Evolutionary conservation across 257 asterid species (phyloP).

Genomic region (Nicotiana attenuata): DNA sequence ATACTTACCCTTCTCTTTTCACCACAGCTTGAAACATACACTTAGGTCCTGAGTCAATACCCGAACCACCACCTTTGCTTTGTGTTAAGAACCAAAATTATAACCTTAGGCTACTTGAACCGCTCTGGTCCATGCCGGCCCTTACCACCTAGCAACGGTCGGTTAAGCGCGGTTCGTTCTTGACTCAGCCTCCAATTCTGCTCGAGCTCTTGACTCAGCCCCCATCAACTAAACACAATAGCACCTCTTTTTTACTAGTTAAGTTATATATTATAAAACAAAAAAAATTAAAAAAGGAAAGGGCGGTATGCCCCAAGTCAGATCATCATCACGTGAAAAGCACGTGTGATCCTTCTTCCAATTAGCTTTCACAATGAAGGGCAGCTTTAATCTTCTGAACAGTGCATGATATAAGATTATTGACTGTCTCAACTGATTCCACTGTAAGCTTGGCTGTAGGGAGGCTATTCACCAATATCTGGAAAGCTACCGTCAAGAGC

Average conservation of each 20-base stretch:
- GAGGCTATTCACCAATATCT: constrained; percentile 71
- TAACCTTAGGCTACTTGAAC: background rate
- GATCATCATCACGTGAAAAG: background rate
- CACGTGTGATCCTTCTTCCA: background rate
- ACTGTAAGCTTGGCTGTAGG: constrained; percentile 87
- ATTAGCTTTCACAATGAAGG: constrained; percentile 61
- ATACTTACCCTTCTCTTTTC: background rate
- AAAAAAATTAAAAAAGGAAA: background rate
- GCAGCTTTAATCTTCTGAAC: constrained; percentile 91
- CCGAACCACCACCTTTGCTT: constrained; percentile 86
- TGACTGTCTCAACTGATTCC: constrained; percentile 93
- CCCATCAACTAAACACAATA: background rate
- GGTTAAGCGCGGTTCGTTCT: constrained; percentile 77
- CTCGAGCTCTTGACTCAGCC: background rate
- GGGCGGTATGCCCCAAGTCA: background rate
- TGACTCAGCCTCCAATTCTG: constrained; percentile 56
- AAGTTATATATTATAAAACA: background rate
- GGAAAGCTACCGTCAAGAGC: constrained; percentile 82
- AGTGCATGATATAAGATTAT: constrained; percentile 81
- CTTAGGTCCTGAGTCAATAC: constrained; percentile 75
- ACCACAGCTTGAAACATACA: constrained; percentile 26
- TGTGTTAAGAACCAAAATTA: constrained; percentile 19
- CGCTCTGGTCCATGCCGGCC: background rate
- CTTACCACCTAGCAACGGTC: constrained; percentile 41
- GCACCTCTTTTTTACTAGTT: background rate